Percentiles rank a stretch among this genome's conserved stretches.
Conservation (phyloP, 2,329 filamentous ascomycete species). For the Arachnomyces sp. region DNA sequence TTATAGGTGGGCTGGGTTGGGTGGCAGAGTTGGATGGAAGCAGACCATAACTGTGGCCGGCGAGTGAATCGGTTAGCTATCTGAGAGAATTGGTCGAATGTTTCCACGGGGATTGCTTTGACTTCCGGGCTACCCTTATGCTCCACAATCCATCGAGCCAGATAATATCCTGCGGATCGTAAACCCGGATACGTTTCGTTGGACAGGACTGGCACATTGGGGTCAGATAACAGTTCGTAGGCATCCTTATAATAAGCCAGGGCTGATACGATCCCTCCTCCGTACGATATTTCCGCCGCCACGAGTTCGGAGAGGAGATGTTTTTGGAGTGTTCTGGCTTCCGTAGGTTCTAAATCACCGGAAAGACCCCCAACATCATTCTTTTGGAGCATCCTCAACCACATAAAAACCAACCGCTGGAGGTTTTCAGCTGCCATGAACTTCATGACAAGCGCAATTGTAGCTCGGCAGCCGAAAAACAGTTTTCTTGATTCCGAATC, state of each 20-base stretch:
- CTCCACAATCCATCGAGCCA: constrained; percentile 20
- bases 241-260: constrained; percentile 24
- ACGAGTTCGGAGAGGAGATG: constrained; percentile 25
- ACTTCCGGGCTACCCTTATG: constrained; percentile 14
- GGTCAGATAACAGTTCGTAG: constrained; percentile 16
- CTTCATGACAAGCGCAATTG: constrained; percentile 23
- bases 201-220: constrained; percentile 4
- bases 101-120: constrained; percentile 18
- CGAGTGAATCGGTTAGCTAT: constrained; percentile 18
- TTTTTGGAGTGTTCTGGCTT: constrained; percentile 17
- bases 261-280: constrained; percentile 24
- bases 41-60: constrained; percentile 17
- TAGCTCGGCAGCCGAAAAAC: constrained; percentile 23
- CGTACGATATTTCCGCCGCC: constrained; percentile 26
- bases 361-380: constrained; percentile 20
- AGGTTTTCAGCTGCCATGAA: constrained; percentile 33
- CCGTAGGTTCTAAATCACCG: constrained; percentile 16
- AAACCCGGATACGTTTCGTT: constrained; percentile 15
- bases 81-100: constrained; percentile 27
- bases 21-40: constrained; percentile 29
- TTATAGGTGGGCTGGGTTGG: constrained; percentile 26
- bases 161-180: constrained; percentile 16
- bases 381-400: constrained; percentile 25
- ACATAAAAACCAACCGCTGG: constrained; percentile 25
- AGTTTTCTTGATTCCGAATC: constrained; percentile 20